These are phyloP conservation scores for Fusarium hainanense DNA, from an alignment of 2,329 filamentous ascomycete genomes.

Conservation along the genomic window DNA sequence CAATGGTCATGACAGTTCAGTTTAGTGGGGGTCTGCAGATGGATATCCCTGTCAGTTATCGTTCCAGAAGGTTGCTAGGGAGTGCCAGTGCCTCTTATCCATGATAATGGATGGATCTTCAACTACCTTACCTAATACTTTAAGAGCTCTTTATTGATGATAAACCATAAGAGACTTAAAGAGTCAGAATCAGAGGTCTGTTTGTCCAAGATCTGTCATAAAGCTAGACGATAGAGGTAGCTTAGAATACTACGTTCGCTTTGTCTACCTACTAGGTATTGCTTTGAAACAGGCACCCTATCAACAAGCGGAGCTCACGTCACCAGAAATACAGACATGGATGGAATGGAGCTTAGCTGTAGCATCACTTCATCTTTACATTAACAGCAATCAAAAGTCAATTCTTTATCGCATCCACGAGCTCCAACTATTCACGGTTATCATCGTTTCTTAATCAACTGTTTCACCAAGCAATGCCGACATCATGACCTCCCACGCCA, in stretches of 20 bases:
- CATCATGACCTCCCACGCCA: constrained; percentile 44
- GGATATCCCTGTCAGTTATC: constrained; percentile 21
- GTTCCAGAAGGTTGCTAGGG: constrained; percentile 27
- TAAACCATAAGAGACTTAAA: neutral
- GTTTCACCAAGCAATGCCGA: constrained; percentile 33
- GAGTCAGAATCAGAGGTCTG: neutral
- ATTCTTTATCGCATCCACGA: neutral
- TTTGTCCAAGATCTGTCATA: neutral
- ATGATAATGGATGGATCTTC: neutral
- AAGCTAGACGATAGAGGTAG: neutral
- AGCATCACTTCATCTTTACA: constrained; percentile 5
- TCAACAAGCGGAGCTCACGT: constrained; percentile 23
- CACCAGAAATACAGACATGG: constrained; percentile 8
- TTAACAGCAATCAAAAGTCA: neutral
- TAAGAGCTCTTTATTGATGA: neutral
- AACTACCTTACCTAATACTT: neutral
- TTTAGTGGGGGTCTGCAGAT: constrained; percentile 4
- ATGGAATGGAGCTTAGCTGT: neutral
- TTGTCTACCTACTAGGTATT: neutral
- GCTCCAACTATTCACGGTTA: neutral
- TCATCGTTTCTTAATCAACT: rapidly evolving
- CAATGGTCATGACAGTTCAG: constrained; percentile 17
- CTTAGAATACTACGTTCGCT: neutral
- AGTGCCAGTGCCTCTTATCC: neutral
- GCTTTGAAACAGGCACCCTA: neutral